These are phyloP conservation scores for Saussurea involucrata DNA, from an alignment of 129 eudicot genomes.

Conservation along the genomic window DNA sequence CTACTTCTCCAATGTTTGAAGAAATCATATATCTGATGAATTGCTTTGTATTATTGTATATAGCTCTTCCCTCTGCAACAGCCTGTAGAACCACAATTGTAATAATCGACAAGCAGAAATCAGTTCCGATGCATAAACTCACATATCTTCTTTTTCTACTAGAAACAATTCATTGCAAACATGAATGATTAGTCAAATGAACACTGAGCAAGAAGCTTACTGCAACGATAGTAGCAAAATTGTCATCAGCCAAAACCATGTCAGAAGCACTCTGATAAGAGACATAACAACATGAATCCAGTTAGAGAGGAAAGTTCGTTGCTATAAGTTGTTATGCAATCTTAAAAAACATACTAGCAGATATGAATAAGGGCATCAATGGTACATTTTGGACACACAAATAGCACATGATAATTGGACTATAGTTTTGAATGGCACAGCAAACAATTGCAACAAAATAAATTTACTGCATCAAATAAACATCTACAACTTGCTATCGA, in stretches of 20 bases:
- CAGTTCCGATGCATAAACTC: background rate
- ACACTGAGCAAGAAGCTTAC: slow-evolving; percentile 42
- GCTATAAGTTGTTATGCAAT: background rate
- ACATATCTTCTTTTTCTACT: background rate
- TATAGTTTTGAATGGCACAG: background rate
- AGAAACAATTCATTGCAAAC: background rate
- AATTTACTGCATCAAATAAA: background rate
- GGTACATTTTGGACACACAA: background rate
- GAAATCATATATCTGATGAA: slow-evolving; percentile 99
- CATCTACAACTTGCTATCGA: background rate
- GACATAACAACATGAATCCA: slow-evolving; percentile 8
- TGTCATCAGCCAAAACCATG: slow-evolving; percentile 99
- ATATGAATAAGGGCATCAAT: background rate
- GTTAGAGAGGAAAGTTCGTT: slow-evolving; percentile 8
- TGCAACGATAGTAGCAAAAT: slow-evolving; percentile 96
- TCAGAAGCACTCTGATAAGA: slow-evolving; percentile 93
- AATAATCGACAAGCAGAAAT: background rate
- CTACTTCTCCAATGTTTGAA: slow-evolving; percentile 98
- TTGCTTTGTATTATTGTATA: slow-evolving; percentile 96
- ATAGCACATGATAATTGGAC: background rate
- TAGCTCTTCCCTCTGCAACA: slow-evolving; percentile 99
- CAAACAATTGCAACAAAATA: background rate
- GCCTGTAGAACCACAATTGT: slow-evolving; percentile 54
- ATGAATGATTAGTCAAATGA: slow-evolving; percentile 1
- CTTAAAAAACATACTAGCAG: background rate